Percentiles rank a stretch among this genome's conserved stretches.
Conservation (phyloP, 768 basidiomycete species). For the Kwoniella europaea region DNA sequence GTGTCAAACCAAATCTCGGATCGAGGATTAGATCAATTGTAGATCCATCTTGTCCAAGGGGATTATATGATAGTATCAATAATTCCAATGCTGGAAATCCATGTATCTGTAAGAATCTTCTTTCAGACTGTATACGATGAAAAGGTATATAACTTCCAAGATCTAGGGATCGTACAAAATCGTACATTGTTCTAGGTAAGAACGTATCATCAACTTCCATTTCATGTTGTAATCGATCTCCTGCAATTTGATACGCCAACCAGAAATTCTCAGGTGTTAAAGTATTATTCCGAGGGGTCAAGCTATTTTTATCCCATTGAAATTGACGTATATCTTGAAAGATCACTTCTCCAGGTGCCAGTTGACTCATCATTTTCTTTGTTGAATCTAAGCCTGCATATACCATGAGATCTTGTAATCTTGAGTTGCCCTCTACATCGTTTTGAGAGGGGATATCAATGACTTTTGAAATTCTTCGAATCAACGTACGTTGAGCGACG, state of each 20-base stretch:
- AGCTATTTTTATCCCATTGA: slow-evolving; percentile 15
- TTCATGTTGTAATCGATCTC: slow-evolving; percentile 11
- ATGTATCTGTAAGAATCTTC: slow-evolving; percentile 6
- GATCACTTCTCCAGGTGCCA: slow-evolving; percentile 14
- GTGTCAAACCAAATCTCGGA: background rate
- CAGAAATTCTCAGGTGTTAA: slow-evolving; percentile 10
- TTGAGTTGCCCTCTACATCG: background rate
- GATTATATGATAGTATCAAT: slow-evolving; percentile 13
- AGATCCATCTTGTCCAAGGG: slow-evolving; percentile 4
- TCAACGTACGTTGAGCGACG: background rate
- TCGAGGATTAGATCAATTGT: slow-evolving; percentile 17
- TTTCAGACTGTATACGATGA: background rate
- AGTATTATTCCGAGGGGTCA: slow-evolving; percentile 9
- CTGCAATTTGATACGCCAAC: slow-evolving; percentile 4
- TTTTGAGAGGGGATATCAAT: slow-evolving; percentile 8
- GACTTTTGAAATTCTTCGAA: background rate
- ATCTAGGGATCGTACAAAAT: slow-evolving; percentile 18
- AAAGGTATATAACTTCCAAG: slow-evolving; percentile 23
- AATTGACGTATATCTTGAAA: slow-evolving; percentile 17
- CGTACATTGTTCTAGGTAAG: slow-evolving; percentile 10
- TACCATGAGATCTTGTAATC: background rate
- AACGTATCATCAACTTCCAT: background rate
- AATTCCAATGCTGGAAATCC: slow-evolving; percentile 18
- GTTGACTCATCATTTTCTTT: slow-evolving; percentile 1
- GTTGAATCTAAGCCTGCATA: background rate